Evolutionary conservation across 192 early-diverging fungal species (phyloP), one percentile per base, ranked within the genome.

Genomic region (Chytriomyces confervae): DNA sequence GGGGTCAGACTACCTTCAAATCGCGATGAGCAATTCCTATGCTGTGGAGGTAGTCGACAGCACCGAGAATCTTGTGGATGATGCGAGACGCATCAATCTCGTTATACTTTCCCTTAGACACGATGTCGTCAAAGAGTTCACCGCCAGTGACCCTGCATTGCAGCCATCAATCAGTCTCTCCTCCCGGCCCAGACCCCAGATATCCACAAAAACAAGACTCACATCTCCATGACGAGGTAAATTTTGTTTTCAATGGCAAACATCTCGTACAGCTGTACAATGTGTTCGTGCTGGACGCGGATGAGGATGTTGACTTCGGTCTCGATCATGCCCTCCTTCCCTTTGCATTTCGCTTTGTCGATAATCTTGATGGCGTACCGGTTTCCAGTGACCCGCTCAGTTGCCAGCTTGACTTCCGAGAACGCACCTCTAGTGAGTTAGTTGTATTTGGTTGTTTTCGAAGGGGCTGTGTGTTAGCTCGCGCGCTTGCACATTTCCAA

Each of bases 111-210:
- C 91, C 84, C 89, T 88, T 62, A 81, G 86, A 77, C 81, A 89
- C 82, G 66, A 99, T 93, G 46, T 93, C 86, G 76, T 97, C 93
- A 81, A 97, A 98, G 43, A 99, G 83, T 83, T 99, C 97, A 27
- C 96, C 96, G 46, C 97, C 97, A 6, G 87, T 88, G 44, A 91
- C 92, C 61, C 67, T 78, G 36, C 9, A 44, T 43, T 3, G 60
- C 16, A 66, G 47, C 29, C 29, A 36, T 36, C 29, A 36, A n/a
- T n/a, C n/a, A n/a, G 64, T 7, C 47, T 18, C 36, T 27, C 43
- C 7, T 2, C 20, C 1, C 18, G 2, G 29, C 29, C n/a, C n/a
- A 43, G 10, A 50, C 10, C 10, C 10, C 65, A 68, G n/a, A 50
- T n/a, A 68, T 47, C 11, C 23, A 36, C 20, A 29, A 71, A 92